phyloP scores from a whole-genome alignment of 1,284 basidiomycete genomes.

The Ganoderma leucocontextum region DNA sequence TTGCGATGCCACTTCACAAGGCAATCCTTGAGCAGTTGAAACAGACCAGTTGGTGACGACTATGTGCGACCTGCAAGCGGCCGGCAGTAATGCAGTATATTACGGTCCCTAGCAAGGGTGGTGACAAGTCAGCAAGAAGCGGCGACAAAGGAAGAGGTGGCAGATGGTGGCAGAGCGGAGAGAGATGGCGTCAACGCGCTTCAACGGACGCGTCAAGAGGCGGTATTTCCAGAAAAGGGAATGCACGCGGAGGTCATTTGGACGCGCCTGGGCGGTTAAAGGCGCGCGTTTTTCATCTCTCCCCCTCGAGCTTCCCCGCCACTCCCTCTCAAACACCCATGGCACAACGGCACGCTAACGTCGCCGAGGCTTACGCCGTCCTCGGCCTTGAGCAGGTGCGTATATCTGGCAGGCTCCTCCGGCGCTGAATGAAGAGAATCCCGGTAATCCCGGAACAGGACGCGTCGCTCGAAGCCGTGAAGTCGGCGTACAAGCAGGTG shows the following conservation, averaged over 20 bases:
- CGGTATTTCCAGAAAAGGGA: conserved; percentile 1
- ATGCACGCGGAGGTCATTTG: conserved; percentile 11
- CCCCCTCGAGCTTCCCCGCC: conserved; percentile 4
- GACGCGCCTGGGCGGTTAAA: conserved; percentile 29
- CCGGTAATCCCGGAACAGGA: conserved; percentile 49
- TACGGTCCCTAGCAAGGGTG: neutral
- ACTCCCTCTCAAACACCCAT: conserved; percentile 35
- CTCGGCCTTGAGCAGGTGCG: conserved; percentile 68
- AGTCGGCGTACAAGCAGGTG: conserved; percentile 73
- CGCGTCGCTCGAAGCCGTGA: conserved; percentile 67
- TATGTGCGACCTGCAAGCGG: no score
- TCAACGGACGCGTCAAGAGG: neutral
- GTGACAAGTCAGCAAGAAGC: neutral
- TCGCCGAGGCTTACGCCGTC: conserved; percentile 60
- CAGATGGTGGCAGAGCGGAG: neutral
- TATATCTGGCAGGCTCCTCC: conserved; percentile 1
- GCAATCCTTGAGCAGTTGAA: neutral
- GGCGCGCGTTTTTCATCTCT: conserved; percentile 29
- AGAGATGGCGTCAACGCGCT: neutral
- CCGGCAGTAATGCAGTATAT: neutral
- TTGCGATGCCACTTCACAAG: neutral
- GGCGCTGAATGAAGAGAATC: conserved; percentile 1
- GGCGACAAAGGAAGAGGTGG: neutral
- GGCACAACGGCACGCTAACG: conserved; percentile 45
- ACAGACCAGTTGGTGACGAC: neutral